These are phyloP conservation scores for Phytophthora crassamura DNA, from an alignment of 352 stramenopile species.

Conservation along the genomic window DNA sequence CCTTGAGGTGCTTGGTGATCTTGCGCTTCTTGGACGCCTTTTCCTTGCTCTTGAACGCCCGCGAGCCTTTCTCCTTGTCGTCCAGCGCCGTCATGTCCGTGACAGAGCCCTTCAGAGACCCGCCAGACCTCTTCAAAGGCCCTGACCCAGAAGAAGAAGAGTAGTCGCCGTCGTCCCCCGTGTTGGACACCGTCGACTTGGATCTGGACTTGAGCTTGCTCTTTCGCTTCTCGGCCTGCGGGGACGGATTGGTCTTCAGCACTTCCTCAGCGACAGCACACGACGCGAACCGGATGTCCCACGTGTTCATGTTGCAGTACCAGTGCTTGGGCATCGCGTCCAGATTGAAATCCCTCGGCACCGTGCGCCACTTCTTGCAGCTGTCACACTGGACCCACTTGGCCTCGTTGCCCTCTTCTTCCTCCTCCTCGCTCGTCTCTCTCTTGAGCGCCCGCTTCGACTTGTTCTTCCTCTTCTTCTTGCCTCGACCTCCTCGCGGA, in stretches of 20 bases:
- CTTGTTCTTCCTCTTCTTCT: conserved; percentile 78
- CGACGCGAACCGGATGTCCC: conserved; percentile 84
- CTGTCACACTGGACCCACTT: conserved; percentile 97
- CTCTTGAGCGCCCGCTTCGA: conserved; percentile 33
- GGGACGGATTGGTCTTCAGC: conserved; percentile 43
- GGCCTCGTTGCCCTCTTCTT: conserved; percentile 58
- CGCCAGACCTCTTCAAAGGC: conserved; percentile 28
- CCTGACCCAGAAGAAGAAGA: conserved; percentile 47
- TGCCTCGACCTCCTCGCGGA: conserved; percentile 27
- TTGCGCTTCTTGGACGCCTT: conserved; percentile 82
- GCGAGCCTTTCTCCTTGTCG: conserved; percentile 36
- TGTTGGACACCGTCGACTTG: conserved; percentile 25
- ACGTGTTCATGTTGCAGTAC: conserved; percentile 97
- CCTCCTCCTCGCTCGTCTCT: conserved; percentile 34
- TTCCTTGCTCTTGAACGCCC: conserved; percentile 55
- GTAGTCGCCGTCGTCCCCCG: conserved; percentile 43
- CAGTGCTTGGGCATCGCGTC: conserved; percentile 94
- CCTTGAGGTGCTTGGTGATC: conserved; percentile 78
- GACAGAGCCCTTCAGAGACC: conserved; percentile 26
- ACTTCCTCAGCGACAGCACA: conserved; percentile 93
- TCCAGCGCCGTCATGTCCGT: conserved; percentile 28
- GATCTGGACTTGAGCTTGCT: conserved; percentile 44
- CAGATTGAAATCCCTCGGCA: conserved; percentile 90
- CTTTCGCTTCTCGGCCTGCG: conserved; percentile 36
- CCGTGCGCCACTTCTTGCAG: conserved; percentile 96